These are phyloP conservation scores for Lachnellula subtilissima DNA, from an alignment of 2,329 filamentous ascomycete species.

Conservation along the genomic window DNA sequence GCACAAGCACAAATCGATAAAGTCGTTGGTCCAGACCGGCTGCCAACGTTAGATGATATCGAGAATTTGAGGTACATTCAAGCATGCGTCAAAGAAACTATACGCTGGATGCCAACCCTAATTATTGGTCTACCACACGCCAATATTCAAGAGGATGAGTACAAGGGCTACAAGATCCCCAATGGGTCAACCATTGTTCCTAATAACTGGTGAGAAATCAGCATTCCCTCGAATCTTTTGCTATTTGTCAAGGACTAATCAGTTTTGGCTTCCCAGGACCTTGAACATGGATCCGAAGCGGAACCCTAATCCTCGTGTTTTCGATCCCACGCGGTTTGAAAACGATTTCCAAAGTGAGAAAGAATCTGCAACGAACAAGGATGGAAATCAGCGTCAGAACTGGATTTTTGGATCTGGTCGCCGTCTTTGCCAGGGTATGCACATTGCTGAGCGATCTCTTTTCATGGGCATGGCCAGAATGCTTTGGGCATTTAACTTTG, in stretches of 20 bases:
- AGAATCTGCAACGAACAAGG: conserved; percentile 23
- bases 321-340: conserved; percentile 11
- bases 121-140: neutral
- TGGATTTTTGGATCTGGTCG: conserved; percentile 32
- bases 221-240: too few species aligned
- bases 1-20: neutral
- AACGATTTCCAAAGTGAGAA: conserved; percentile 30
- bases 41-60: neutral
- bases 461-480: conserved; percentile 3
- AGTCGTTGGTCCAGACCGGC: neutral
- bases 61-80: neutral
- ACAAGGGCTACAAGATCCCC: neutral
- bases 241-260: too few species aligned
- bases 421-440: conserved; percentile 52
- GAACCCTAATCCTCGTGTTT: neutral
- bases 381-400: neutral
- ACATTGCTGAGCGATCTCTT: conserved; percentile 26
- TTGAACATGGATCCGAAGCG: neutral
- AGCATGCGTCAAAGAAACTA: neutral
- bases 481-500: conserved; percentile 22
- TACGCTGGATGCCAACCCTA: neutral
- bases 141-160: neutral
- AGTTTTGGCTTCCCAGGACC: neutral
- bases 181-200: neutral
- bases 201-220: neutral